These are phyloP conservation scores for Trichopus zeylanicus DNA, from an alignment of 116 monocot species.

Conservation along the genomic window DNA sequence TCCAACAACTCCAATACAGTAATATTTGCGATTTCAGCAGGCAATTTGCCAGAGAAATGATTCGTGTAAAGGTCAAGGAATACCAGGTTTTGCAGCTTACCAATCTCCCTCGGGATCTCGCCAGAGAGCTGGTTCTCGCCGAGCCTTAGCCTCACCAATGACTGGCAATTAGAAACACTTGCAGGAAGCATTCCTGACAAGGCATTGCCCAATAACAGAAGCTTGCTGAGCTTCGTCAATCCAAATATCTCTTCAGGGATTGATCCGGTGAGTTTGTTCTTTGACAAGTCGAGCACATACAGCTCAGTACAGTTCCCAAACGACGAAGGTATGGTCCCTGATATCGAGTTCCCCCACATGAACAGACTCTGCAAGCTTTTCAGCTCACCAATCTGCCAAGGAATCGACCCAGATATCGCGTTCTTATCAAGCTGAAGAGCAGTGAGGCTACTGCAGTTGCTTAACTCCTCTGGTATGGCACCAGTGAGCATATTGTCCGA, in stretches of 20 bases:
- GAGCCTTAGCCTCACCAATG: constrained; percentile 67
- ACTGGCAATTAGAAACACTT: constrained; percentile 49
- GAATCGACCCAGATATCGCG: constrained; percentile 51
- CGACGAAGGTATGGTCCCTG: constrained; percentile 50
- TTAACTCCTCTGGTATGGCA: constrained; percentile 42
- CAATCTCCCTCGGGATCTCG: constrained; percentile 56
- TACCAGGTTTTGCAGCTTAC: constrained; percentile 65
- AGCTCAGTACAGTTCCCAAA: constrained; percentile 67
- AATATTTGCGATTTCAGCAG: constrained; percentile 45
- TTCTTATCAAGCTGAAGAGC: constrained; percentile 87
- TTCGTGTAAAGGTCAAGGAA: constrained; percentile 79
- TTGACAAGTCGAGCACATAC: constrained; percentile 73
- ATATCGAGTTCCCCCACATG: constrained; percentile 76
- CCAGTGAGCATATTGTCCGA: constrained; percentile 71
- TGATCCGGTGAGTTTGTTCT: constrained; percentile 49
- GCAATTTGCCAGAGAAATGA: constrained; percentile 52
- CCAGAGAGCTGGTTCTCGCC: constrained; percentile 69
- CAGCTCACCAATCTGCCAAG: constrained; percentile 39
- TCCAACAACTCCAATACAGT: constrained; percentile 63
- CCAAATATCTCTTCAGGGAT: constrained; percentile 73
- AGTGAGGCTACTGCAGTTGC: constrained; percentile 73
- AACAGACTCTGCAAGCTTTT: constrained; percentile 61
- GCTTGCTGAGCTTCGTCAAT: constrained; percentile 74
- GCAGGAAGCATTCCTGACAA: constrained; percentile 46
- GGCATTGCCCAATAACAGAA: constrained; percentile 63